Conservation (phyloP, 768 basidiomycete species). For the Tylopilus rubrobrunneus region DNA sequence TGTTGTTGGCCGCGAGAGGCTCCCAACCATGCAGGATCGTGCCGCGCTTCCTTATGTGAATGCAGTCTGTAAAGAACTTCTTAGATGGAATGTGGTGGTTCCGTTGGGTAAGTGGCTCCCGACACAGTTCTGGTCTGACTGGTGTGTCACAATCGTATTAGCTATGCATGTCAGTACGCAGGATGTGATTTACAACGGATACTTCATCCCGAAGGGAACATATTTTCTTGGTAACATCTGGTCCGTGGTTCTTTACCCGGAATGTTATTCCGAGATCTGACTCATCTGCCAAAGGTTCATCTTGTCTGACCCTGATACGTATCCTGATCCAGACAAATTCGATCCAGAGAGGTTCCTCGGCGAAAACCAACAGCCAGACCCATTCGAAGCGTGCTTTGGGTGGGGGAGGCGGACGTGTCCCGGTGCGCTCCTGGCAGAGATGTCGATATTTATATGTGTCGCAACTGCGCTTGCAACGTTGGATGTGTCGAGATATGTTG, state of each 20-base stretch:
- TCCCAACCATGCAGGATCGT: conserved; percentile 11
- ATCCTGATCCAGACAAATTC: not conserved
- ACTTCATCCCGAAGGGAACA: conserved; percentile 23
- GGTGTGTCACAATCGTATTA: not conserved
- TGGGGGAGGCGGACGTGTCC: not conserved
- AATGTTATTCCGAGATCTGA: not conserved
- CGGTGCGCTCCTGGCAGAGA: not conserved
- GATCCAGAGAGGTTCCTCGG: not conserved
- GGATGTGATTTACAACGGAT: conserved; percentile 17
- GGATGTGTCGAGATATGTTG: not conserved
- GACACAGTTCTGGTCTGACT: not conserved
- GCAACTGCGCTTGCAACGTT: not conserved
- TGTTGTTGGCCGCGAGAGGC: conserved; percentile 7
- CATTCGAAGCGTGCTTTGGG: not conserved
- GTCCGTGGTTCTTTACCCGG: not conserved
- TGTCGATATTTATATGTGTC: not conserved
- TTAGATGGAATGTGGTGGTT: conserved; percentile 1
- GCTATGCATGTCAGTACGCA: conserved; percentile 10
- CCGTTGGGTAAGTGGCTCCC: conserved; percentile 1
- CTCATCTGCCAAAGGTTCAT: not conserved
- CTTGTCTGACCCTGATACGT: not conserved
- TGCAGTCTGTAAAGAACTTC: conserved; percentile 15
- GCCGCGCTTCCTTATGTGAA: conserved; percentile 15
- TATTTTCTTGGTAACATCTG: conserved; percentile 6
- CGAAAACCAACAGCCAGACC: not conserved